Conservation (phyloP, 164 flowering plant species). For the Vitis rotundifolia region DNA sequence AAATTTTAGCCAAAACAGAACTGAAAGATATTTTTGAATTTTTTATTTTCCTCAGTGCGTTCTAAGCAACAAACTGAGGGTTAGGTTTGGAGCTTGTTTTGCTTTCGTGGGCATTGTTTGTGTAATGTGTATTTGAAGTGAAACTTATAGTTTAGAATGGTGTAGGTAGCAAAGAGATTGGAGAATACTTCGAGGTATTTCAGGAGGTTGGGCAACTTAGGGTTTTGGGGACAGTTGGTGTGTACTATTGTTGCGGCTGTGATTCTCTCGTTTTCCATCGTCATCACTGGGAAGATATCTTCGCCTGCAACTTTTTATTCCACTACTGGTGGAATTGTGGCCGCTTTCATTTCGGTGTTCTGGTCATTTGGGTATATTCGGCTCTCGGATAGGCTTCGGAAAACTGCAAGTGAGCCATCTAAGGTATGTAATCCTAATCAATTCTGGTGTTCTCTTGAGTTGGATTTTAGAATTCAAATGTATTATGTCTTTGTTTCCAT, state of each 20-base stretch:
- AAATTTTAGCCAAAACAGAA: no score
- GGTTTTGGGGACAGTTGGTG: conserved; percentile 96
- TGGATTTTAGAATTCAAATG: no score
- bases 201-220: conserved; percentile 83
- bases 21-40: no score
- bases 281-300: conserved; percentile 71
- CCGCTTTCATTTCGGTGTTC: conserved; percentile 90
- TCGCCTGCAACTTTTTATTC: conserved; percentile 90
- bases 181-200: conserved; percentile 84
- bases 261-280: conserved; percentile 84
- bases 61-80: no score
- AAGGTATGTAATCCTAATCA: conserved; percentile 53
- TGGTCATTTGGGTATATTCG: conserved; percentile 96
- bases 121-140: not conserved
- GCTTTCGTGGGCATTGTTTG: no score
- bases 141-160: conserved; percentile 6
- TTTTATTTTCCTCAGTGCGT: no score
- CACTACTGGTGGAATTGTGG: conserved; percentile 87
- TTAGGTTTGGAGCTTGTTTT: no score
- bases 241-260: conserved; percentile 87
- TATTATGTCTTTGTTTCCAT: no score
- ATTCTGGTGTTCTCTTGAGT: not conserved
- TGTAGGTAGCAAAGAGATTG: conserved; percentile 86
- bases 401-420: conserved; percentile 80
- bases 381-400: conserved; percentile 76